phyloP scores from a whole-genome alignment of 176 grass and related monocot species.

The Otatea glauca region DNA sequence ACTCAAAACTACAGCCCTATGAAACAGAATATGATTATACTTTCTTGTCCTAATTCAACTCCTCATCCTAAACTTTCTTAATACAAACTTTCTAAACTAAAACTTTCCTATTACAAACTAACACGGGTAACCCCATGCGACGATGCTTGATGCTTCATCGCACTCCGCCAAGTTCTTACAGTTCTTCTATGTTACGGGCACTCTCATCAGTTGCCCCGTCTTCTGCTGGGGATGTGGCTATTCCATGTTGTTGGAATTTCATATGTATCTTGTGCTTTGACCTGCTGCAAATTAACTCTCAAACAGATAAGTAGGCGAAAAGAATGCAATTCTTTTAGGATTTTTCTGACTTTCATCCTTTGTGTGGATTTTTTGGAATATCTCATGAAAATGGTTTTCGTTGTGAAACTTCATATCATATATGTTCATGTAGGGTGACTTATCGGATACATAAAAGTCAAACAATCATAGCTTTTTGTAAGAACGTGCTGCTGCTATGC shows the following conservation, averaged over 20 bases:
- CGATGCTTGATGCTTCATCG: background rate
- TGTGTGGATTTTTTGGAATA: background rate
- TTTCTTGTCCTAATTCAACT: no score
- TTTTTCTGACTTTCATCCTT: constrained; percentile 5
- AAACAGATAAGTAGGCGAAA: background rate
- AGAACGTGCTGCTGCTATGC: background rate
- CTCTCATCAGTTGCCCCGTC: background rate
- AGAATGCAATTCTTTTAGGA: background rate
- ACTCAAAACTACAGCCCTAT: no score
- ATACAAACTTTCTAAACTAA: no score
- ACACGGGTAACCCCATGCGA: constrained; percentile 53
- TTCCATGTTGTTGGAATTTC: background rate
- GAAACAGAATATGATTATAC: no score
- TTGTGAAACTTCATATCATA: no score
- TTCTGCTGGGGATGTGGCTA: background rate
- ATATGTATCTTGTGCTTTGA: background rate
- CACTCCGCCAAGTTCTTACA: background rate
- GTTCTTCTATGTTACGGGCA: background rate
- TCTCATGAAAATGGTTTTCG: no score
- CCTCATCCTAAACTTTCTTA: no score
- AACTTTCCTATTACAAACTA: no score
- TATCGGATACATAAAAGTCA: background rate
- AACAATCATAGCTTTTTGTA: background rate
- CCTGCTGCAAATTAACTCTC: constrained; percentile 1
- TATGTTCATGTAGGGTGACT: background rate